Percentiles rank a stretch among this genome's conserved stretches.
phyloP scores from a whole-genome alignment of 257 asterid species.

The Misopates orontium region DNA sequence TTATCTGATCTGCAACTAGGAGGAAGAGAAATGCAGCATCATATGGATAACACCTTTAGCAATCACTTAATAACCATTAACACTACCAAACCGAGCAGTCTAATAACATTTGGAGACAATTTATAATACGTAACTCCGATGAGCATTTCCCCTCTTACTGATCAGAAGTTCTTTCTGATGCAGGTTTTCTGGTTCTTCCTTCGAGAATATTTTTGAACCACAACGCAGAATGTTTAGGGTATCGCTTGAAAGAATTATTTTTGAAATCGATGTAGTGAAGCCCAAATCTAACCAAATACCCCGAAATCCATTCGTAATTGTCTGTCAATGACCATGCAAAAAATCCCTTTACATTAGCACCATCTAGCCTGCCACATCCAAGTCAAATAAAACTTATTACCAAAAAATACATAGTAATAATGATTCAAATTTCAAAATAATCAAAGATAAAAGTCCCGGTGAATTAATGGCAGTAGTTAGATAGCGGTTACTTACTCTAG shows the following conservation, averaged over 20 bases:
- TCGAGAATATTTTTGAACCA: conserved; percentile 40
- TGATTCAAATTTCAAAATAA: too few species aligned
- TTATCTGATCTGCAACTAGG: too few species aligned
- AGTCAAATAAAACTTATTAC: background rate
- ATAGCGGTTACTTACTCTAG: conserved; percentile 21
- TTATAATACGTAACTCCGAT: too few species aligned
- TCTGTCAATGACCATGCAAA: conserved; percentile 48
- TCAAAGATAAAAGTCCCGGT: background rate
- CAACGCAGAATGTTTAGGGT: conserved; percentile 41
- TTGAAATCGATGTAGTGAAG: conserved; percentile 37
- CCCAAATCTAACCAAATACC: conserved; percentile 42
- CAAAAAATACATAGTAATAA: too few species aligned
- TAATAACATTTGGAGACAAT: too few species aligned
- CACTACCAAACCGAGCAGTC: too few species aligned
- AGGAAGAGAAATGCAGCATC: too few species aligned
- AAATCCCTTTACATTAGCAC: conserved; percentile 47
- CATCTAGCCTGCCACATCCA: conserved; percentile 36
- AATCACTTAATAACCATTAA: too few species aligned
- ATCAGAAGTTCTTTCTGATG: conserved; percentile 20
- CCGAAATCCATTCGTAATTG: conserved; percentile 34
- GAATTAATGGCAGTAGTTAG: background rate
- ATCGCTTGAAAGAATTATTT: conserved; percentile 25
- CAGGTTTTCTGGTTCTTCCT: background rate
- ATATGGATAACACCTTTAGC: too few species aligned
- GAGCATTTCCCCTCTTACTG: background rate